Evolutionary conservation across 192 early-diverging fungal genomes (phyloP).

Genomic region (Coemansia sp.): DNA sequence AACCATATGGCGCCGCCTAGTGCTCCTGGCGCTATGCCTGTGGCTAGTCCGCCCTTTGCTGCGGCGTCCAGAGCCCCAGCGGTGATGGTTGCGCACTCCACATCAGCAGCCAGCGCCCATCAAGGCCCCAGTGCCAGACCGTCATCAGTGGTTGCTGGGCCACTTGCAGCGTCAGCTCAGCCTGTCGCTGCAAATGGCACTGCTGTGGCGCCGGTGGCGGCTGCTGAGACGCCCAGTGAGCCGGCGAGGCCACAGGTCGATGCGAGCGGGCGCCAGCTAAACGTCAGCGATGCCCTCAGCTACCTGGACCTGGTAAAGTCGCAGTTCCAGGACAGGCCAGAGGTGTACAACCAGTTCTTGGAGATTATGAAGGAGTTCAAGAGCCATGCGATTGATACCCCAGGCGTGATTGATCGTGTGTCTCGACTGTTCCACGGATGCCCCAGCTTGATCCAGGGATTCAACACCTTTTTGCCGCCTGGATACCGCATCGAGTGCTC

Average conservation of each 20-base stretch:
- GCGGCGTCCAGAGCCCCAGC: not conserved
- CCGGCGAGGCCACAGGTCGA: constrained; percentile 26
- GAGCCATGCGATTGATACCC: constrained; percentile 92
- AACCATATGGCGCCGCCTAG: not conserved
- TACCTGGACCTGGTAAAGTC: constrained; percentile 96
- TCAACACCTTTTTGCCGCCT: constrained; percentile 99
- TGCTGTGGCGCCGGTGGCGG: not conserved
- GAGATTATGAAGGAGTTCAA: constrained; percentile 99
- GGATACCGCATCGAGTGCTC: constrained; percentile 95
- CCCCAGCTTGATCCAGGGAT: constrained; percentile 88
- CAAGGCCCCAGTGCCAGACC: not conserved
- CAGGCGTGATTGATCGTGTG: constrained; percentile 95
- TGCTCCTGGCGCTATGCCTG: constrained; percentile 8
- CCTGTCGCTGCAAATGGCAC: not conserved
- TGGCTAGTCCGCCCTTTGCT: constrained; percentile 12
- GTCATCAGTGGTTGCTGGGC: not conserved
- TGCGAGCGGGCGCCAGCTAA: constrained; percentile 34
- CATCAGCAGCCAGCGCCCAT: not conserved
- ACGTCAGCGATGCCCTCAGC: constrained; percentile 89
- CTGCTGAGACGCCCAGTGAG: not conserved
- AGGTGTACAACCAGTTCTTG: constrained; percentile 96
- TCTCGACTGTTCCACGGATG: constrained; percentile 92
- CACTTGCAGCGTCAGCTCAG: not conserved
- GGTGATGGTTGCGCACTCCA: not conserved
- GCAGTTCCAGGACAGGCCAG: constrained; percentile 87